Evolutionary conservation across 2,329 filamentous ascomycete genomes (phyloP).

Genomic region (Penicillium sp.): DNA sequence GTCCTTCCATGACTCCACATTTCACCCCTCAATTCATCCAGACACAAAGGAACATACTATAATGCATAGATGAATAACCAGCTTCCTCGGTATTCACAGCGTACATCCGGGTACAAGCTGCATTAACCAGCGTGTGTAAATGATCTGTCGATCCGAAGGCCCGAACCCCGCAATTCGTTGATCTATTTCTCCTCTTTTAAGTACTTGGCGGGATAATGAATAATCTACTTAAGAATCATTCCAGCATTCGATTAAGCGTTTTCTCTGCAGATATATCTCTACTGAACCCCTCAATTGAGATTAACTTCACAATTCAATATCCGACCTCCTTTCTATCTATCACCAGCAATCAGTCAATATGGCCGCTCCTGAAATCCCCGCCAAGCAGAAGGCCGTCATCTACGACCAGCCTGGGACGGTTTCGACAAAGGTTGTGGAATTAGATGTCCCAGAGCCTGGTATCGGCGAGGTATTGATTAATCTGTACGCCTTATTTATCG

Average conservation of each 20-base stretch:
- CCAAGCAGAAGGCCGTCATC: slow-evolving; percentile 62
- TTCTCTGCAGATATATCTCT: background rate
- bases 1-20: background rate
- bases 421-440: slow-evolving; percentile 62
- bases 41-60: background rate
- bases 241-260: background rate
- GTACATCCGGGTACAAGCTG: background rate
- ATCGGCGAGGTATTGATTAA: slow-evolving; percentile 63
- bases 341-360: slow-evolving; percentile 24
- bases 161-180: background rate
- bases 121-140: background rate
- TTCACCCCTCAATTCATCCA: background rate
- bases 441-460: slow-evolving; percentile 65
- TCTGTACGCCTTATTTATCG: slow-evolving; percentile 47
- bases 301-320: background rate
- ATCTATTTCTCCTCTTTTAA: background rate
- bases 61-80: background rate
- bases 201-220: background rate
- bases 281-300: background rate
- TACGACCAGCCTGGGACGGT: slow-evolving; percentile 66
- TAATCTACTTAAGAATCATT: background rate
- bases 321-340: background rate
- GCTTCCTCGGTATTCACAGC: background rate
- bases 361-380: slow-evolving; percentile 49
- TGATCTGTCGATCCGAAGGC: background rate